Evolutionary conservation across 208 protist species (phyloP), one percentile per base, ranked within the genome.

Genomic region (Endotrypanum monterogeii): DNA sequence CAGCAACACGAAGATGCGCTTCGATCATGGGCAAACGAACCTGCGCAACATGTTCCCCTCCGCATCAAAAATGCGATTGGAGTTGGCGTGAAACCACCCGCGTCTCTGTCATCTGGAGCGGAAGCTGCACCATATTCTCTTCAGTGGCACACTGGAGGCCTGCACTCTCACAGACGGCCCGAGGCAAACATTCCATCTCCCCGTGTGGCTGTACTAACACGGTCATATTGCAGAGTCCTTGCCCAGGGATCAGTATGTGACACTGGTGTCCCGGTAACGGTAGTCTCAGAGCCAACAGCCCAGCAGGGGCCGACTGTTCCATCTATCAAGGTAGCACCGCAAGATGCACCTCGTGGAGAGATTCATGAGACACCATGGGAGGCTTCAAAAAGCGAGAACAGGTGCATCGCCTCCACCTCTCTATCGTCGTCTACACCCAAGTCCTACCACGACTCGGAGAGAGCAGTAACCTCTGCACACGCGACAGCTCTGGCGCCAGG

Each of bases 1-100:
- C 54, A 52, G 28, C 44, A 65, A 0, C 77, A 84, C 63, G 80
- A 80, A 58, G 67, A 68, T 8, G 80, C 74, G 18, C 71, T 81
- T 7, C 70, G 76, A 8, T 37, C 66, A 14, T 81, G 76, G 76
- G 76, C 76, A 0, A 66, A 76, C 23, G 76, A 56, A 6, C 76
- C 76, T 23, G 4, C 58, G 65, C 51, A 44, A 8, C 52, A 72
- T 18, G 3, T 71, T 0, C 25, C 69, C 3, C n/a, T 23, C 0
- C 14, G 37, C 3, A 61, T 14, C 50, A 14, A 28, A 18, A 51
- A 35, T 25, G 67, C 50, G 67, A 60, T 71, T 23, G 28, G 25
- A 3, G 39, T 20, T 4, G 14, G 23, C 41, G 28, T 39, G 44
- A 30, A 23, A 7, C 25, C 65, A 25, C 2, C 41, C 12, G 48